Evolutionary conservation across 2,329 filamentous ascomycete genomes (phyloP), one percentile per base, ranked within the genome.

Genomic region (Cercospora sojina): DNA sequence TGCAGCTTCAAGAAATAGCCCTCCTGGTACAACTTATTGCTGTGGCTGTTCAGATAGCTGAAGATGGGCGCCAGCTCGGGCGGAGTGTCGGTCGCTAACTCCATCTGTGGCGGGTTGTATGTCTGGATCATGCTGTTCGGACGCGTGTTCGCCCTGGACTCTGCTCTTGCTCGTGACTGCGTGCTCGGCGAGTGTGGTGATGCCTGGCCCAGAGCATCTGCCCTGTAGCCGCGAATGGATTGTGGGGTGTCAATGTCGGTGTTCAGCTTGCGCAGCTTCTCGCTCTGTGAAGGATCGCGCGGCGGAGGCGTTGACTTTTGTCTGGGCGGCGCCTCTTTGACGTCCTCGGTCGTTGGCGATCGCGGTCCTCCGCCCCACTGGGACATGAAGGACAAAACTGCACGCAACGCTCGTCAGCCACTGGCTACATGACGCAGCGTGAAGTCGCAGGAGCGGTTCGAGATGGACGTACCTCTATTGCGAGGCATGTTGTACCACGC

Each of bases 1-100:
- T 97, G 94, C 58, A 99, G 83, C 80, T 98, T 99, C 73, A 99
- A 81, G 72, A 99, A 98, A 77, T 98, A 99, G 41, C 95, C 95
- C 81, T 99, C 95, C 73, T 97, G 93, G 78, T 98, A 99, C 64
- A 98, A 83, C 81, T 98, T 98, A 80, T 97, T 97, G 65, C 88
- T 90, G 79, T 99, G 95, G 80, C 90, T 95, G 81, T 97, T 98
- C 71, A 99, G 86, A 76, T 92, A 95, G 67, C 88, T 91, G 80
- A 98, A 98, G 74, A 98, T 93, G 70, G 93, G 94, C 81, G 93
- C 91, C 69, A 99, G 85, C 83, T 99, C 95, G 41, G 95, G 93
- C 69, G 95, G 88, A 31, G 92, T 96, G 77, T 97, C 92, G 72
- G 90, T 86, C 75, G 87, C 88, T 70, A 95, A 85, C 75, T 96